These are phyloP conservation scores for Pisolithus albus DNA, from an alignment of 768 basidiomycete genomes.

Conservation along the genomic window DNA sequence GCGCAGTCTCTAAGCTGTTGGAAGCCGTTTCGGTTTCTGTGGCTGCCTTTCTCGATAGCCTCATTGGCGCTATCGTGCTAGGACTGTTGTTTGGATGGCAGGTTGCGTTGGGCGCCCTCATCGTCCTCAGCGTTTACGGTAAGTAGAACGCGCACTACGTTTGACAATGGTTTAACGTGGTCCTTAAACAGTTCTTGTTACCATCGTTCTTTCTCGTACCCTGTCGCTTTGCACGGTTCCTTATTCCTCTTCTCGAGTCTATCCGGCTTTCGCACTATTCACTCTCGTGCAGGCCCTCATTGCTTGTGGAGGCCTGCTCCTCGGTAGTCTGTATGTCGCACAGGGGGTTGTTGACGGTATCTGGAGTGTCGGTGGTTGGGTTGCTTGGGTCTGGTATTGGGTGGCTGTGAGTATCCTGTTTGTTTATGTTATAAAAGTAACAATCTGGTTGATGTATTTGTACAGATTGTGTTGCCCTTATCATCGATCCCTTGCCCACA, in stretches of 20 bases:
- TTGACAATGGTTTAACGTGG: neutral
- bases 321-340: slow-evolving; percentile 41
- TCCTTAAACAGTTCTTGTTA: slow-evolving; percentile 12
- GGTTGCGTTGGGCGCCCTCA: slow-evolving; percentile 57
- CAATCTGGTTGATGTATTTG: neutral
- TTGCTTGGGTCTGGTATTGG: slow-evolving; percentile 27
- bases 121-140: slow-evolving; percentile 74
- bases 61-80: slow-evolving; percentile 65
- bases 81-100: slow-evolving; percentile 57
- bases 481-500: slow-evolving; percentile 44
- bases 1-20: slow-evolving; percentile 13
- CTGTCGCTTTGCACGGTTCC: neutral
- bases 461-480: slow-evolving; percentile 29
- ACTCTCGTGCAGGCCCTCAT: slow-evolving; percentile 67
- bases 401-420: slow-evolving; percentile 2
- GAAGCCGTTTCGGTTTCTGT: slow-evolving; percentile 49
- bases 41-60: slow-evolving; percentile 78
- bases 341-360: slow-evolving; percentile 22
- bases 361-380: slow-evolving; percentile 25
- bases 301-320: slow-evolving; percentile 71
- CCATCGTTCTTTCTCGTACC: slow-evolving; percentile 5
- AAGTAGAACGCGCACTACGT: slow-evolving; percentile 11
- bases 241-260: slow-evolving; percentile 6
- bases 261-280: slow-evolving; percentile 1
- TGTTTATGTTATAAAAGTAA: neutral